Evolutionary conservation across 139 green algal genomes (phyloP).

Genomic region (Haematococcus sp.): DNA sequence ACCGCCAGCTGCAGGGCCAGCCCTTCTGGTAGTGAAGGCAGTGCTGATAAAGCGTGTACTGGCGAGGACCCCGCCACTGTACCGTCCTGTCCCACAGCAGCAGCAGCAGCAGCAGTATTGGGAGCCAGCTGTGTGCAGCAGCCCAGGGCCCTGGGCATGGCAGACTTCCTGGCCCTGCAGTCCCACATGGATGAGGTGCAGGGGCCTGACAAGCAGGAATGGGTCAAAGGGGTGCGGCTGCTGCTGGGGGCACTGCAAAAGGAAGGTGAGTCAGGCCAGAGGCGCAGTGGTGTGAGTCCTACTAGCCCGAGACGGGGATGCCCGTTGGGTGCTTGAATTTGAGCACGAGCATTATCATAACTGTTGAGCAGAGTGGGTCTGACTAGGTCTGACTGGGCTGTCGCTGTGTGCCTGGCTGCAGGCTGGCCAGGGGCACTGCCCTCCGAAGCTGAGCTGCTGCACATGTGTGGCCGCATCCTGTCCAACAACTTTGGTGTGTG

Average conservation of each 20-base stretch:
- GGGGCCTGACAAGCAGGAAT: neutral
- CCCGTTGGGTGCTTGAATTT: neutral
- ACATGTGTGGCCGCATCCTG: conserved; percentile 4
- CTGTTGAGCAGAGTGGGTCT: neutral
- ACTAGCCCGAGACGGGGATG: too few species aligned
- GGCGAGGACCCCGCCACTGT: too few species aligned
- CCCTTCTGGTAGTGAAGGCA: too few species aligned
- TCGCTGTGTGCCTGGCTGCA: neutral
- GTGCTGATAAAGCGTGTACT: too few species aligned
- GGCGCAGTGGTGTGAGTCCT: neutral
- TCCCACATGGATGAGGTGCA: neutral
- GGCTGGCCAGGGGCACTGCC: conserved; percentile 2
- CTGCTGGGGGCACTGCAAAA: neutral
- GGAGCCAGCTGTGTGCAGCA: too few species aligned
- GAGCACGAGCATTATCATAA: neutral
- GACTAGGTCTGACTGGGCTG: too few species aligned
- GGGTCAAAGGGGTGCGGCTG: neutral
- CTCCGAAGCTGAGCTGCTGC: neutral
- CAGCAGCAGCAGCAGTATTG: too few species aligned
- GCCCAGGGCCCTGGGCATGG: neutral
- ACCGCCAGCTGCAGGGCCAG: too few species aligned
- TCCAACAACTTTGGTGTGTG: conserved; percentile 14
- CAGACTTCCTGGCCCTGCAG: neutral
- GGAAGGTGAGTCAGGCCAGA: neutral
- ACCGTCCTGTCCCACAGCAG: too few species aligned